These are phyloP conservation scores for Penicillium desertorum DNA, from an alignment of 495 filamentous ascomycete species.

Conservation along the genomic window DNA sequence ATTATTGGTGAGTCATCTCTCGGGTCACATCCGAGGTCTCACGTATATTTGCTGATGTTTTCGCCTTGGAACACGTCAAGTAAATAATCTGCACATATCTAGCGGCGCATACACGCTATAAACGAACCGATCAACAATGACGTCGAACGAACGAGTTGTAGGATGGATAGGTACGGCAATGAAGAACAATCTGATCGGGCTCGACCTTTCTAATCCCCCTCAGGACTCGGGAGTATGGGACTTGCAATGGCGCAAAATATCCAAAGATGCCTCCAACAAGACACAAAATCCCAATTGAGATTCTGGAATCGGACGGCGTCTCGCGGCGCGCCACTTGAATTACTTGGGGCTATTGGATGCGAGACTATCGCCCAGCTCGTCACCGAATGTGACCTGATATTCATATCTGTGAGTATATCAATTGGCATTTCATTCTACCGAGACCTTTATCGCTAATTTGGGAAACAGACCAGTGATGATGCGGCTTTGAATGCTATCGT, in stretches of 20 bases:
- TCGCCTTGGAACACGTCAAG: background rate
- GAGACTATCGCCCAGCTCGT: conserved; percentile 7
- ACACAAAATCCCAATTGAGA: background rate
- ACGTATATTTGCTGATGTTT: background rate
- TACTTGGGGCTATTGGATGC: conserved; percentile 10
- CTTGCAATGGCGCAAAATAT: conserved; percentile 16
- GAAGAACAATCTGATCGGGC: background rate
- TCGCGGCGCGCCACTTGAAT: conserved; percentile 3
- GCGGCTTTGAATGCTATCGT: conserved; percentile 7
- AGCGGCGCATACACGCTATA: background rate
- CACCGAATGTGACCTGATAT: conserved; percentile 12
- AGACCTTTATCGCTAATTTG: background rate
- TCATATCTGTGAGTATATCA: conserved; percentile 14
- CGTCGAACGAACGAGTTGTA: background rate
- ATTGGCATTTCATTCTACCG: background rate
- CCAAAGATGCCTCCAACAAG: conserved; percentile 1
- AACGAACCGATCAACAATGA: background rate
- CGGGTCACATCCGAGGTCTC: conserved; percentile 4
- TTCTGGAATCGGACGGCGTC: conserved; percentile 16
- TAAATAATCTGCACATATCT: background rate
- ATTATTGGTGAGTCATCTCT: conserved; percentile 6
- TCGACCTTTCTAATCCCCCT: background rate
- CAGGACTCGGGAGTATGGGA: conserved; percentile 19
- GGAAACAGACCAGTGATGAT: conserved; percentile 12
- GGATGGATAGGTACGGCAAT: conserved; percentile 10